phyloP scores from a whole-genome alignment of 345 rosid species.

The Eucalyptus camaldulensis region DNA sequence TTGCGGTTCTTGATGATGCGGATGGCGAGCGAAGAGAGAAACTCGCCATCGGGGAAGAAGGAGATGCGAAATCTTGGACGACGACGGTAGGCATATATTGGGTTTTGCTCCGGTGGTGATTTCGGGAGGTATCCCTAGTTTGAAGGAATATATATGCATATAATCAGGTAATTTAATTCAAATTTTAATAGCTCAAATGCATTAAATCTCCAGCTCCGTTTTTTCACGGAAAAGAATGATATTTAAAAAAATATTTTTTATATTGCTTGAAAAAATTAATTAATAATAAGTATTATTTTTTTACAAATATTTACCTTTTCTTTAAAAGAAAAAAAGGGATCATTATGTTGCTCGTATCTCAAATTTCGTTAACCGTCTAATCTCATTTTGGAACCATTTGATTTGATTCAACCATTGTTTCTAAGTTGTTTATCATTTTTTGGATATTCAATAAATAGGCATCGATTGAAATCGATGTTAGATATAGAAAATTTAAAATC shows the following conservation, averaged over 20 bases:
- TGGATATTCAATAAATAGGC: not conserved
- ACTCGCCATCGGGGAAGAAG: not conserved
- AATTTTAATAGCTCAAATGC: too few relatives aligned
- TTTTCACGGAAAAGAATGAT: too few relatives aligned
- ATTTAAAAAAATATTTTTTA: too few relatives aligned
- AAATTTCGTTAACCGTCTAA: accelerated
- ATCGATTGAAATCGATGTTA: not conserved
- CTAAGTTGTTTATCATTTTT: not conserved
- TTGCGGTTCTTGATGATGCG: not conserved
- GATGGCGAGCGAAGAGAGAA: not conserved
- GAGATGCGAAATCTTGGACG: not conserved
- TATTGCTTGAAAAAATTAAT: too few relatives aligned
- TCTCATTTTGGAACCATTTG: too few relatives aligned
- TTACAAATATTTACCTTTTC: too few relatives aligned
- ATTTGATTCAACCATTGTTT: not conserved
- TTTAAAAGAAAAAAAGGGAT: too few relatives aligned
- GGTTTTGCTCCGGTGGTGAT: not conserved
- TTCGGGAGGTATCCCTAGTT: not conserved
- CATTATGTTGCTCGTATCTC: not conserved
- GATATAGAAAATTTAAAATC: too few relatives aligned
- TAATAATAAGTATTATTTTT: too few relatives aligned
- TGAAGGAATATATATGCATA: not conserved
- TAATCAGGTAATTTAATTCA: not conserved
- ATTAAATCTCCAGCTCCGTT: too few relatives aligned
- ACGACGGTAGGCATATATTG: not conserved